These are phyloP conservation scores for Aspergillus sp. DNA, from an alignment of 2,329 filamentous ascomycete species.

Conservation along the genomic window DNA sequence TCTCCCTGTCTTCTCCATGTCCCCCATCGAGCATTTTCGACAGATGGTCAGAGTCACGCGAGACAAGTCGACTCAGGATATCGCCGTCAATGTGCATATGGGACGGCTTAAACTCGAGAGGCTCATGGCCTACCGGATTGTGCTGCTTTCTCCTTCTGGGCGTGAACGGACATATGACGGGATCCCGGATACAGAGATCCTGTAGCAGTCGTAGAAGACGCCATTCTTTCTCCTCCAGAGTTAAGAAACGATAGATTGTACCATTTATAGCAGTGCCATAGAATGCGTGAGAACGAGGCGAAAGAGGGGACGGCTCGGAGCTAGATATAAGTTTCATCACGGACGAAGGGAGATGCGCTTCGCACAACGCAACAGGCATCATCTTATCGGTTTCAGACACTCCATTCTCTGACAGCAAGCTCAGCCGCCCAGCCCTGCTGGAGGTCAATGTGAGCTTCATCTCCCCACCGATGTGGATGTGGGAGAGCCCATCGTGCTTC, in stretches of 20 bases:
- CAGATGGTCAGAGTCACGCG: constrained; percentile 38
- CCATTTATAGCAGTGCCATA: constrained; percentile 71
- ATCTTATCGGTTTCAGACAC: constrained; percentile 31
- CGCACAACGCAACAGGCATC: constrained; percentile 28
- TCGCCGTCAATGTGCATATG: constrained; percentile 69
- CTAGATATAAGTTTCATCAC: constrained; percentile 30
- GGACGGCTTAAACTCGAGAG: constrained; percentile 41
- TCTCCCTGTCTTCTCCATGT: constrained; percentile 11
- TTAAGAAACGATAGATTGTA: constrained; percentile 66
- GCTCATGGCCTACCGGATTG: constrained; percentile 37
- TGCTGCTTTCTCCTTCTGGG: constrained; percentile 30
- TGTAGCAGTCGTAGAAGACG: constrained; percentile 72
- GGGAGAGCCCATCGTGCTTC: constrained; percentile 33
- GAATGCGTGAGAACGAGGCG: constrained; percentile 45
- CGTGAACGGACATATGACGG: constrained; percentile 52
- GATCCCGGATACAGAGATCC: constrained; percentile 59
- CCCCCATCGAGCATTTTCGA: constrained; percentile 29
- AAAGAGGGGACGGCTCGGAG: constrained; percentile 16
- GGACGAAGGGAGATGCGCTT: constrained; percentile 37
- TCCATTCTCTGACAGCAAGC: constrained; percentile 33
- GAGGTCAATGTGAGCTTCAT: constrained; percentile 51
- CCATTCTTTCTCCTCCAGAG: constrained; percentile 65
- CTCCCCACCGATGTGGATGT: constrained; percentile 40
- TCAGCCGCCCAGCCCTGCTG: constrained; percentile 53
- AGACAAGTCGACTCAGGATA: constrained; percentile 57